These are phyloP conservation scores for Stephanodiscus minutulus DNA, from an alignment of 108 stramenopile genomes.

Conservation along the genomic window DNA sequence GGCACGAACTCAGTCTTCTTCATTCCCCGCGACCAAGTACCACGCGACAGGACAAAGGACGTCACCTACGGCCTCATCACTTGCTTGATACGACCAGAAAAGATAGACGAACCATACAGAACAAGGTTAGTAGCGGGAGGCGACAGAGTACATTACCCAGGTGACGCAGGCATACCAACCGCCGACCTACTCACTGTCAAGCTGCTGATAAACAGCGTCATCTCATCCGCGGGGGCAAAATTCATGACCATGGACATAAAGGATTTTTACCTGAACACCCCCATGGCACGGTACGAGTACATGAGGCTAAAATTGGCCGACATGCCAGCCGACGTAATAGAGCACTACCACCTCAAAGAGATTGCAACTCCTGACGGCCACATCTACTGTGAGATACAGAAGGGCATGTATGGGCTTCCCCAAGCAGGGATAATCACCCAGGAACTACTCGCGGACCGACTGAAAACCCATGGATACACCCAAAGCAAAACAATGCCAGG, in stretches of 20 bases:
- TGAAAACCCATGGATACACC: slow-evolving; percentile 33
- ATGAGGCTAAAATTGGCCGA: slow-evolving; percentile 37
- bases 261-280: slow-evolving; percentile 46
- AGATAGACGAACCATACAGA: slow-evolving; percentile 5
- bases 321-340: slow-evolving; percentile 49
- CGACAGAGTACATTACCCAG: too few species aligned
- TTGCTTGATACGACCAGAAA: too few species aligned
- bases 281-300: slow-evolving; percentile 42
- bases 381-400: slow-evolving; percentile 34
- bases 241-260: too few species aligned
- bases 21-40: slow-evolving; percentile 11
- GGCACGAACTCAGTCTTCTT: too few species aligned
- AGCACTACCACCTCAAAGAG: slow-evolving; percentile 34
- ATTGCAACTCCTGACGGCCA: slow-evolving; percentile 10
- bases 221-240: slow-evolving; percentile 24
- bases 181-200: too few species aligned
- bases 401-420: too few species aligned
- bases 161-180: too few species aligned
- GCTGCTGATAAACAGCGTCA: too few species aligned
- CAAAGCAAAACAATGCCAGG: slow-evolving; percentile 36
- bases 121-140: slow-evolving; percentile 37
- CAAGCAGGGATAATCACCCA: slow-evolving; percentile 45
- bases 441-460: slow-evolving; percentile 21
- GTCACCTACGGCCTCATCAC: too few species aligned
- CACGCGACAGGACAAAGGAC: slow-evolving; percentile 16